Percentiles rank a stretch among this genome's conserved stretches.
These are phyloP conservation scores for Phytopythium sindhum DNA, from an alignment of 352 stramenopile species.

Conservation along the genomic window DNA sequence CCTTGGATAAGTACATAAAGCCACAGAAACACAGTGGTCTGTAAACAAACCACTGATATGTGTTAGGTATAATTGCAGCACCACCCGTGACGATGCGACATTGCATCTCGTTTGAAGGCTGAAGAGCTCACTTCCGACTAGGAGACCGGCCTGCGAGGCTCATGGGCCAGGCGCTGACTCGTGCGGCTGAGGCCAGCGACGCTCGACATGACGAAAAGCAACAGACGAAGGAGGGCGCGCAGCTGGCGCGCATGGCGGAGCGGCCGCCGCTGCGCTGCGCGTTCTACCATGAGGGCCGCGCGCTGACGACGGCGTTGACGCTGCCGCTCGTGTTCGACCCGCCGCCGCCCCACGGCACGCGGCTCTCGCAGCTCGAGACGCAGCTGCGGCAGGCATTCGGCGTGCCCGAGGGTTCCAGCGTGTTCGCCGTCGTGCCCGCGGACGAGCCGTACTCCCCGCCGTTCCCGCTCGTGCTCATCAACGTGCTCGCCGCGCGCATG, in stretches of 20 bases:
- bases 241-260: slow-evolving; percentile 16
- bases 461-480: slow-evolving; percentile 81
- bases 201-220: neutral
- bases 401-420: slow-evolving; percentile 48
- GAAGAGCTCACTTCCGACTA: too few relatives aligned
- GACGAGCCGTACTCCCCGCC: slow-evolving; percentile 77
- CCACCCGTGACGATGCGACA: too few relatives aligned
- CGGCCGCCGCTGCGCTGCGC: slow-evolving; percentile 60
- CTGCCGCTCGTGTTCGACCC: slow-evolving; percentile 65
- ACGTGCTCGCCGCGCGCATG: slow-evolving; percentile 47
- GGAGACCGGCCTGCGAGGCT: too few relatives aligned
- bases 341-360: slow-evolving; percentile 34
- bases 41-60: too few relatives aligned
- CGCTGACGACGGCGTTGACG: slow-evolving; percentile 44
- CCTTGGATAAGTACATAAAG: too few relatives aligned
- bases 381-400: slow-evolving; percentile 62
- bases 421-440: slow-evolving; percentile 72
- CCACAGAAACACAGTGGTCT: too few relatives aligned
- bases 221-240: neutral
- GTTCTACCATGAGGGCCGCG: slow-evolving; percentile 63
- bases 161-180: neutral
- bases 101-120: too few relatives aligned
- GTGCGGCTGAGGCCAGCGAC: neutral
- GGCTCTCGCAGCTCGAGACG: slow-evolving; percentile 71
- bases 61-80: too few relatives aligned